Conservation (phyloP, 1,284 basidiomycete genomes). For the Boletus semigastroideus region DNA sequence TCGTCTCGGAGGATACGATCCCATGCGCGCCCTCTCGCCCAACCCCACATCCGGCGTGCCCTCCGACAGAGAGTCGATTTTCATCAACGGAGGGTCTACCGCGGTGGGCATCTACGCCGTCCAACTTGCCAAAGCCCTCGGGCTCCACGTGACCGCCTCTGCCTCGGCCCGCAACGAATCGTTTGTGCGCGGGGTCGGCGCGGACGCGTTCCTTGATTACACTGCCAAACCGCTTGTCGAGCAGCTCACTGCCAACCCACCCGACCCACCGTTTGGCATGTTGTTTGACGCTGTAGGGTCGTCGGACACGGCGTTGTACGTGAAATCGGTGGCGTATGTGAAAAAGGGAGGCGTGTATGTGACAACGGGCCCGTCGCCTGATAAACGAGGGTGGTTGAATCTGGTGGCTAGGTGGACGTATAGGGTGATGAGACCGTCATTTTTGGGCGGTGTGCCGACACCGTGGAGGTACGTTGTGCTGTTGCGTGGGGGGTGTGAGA, state of each 20-base stretch:
- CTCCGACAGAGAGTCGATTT: slow-evolving; percentile 44
- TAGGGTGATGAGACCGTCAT: slow-evolving; percentile 37
- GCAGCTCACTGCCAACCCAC: slow-evolving; percentile 39
- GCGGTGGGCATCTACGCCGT: slow-evolving; percentile 63
- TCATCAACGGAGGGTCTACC: slow-evolving; percentile 67
- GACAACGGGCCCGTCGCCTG: slow-evolving; percentile 42
- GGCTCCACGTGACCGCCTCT: slow-evolving; percentile 53
- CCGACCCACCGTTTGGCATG: slow-evolving; percentile 41
- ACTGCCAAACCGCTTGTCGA: slow-evolving; percentile 45
- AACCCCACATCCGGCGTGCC: slow-evolving; percentile 36
- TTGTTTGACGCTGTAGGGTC: slow-evolving; percentile 44
- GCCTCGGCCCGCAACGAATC: slow-evolving; percentile 54
- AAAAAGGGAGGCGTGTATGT: slow-evolving; percentile 45
- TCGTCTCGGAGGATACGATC: slow-evolving; percentile 22
- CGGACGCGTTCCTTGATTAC: slow-evolving; percentile 61
- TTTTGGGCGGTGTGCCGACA: slow-evolving; percentile 49
- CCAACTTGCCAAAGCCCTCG: slow-evolving; percentile 61
- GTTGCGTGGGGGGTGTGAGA: background rate
- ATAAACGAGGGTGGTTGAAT: slow-evolving; percentile 12
- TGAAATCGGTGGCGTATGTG: slow-evolving; percentile 43
- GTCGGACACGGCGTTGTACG: slow-evolving; percentile 39
- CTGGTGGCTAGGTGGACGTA: slow-evolving; percentile 19
- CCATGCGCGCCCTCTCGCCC: background rate
- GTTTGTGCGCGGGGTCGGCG: slow-evolving; percentile 43
- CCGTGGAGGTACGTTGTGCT: slow-evolving; percentile 39